Evolutionary conservation across 495 filamentous ascomycete genomes (phyloP), one percentile per base, ranked within the genome.

Genomic region (Penicillium dipodomyicola): DNA sequence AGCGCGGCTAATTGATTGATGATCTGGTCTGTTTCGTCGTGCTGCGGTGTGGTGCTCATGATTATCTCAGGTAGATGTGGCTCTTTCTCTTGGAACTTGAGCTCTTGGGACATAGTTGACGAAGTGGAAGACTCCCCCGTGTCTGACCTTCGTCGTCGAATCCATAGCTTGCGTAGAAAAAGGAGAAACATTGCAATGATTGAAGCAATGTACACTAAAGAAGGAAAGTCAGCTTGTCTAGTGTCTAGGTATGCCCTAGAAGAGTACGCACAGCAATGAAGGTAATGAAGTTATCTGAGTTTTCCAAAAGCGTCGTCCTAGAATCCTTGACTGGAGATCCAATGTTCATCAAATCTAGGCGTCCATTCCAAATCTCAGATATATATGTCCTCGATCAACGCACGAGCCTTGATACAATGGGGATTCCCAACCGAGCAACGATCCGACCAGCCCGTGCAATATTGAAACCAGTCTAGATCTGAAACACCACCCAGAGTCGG

Each of bases 1-100:
- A 66, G 41, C 2, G 40, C 22, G 0, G 65, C 60, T 30, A 60
- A 37, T 45, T 62, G 63, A 29, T 60, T 52, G 49, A 64, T 44
- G 19, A 58, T 64, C 7, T 35, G 22, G 5, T 64, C 53, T 23
- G 58, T 64, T 43, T 66, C 63, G 49, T 43, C 45, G 22, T 37
- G 47, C 0, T 45, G 43, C 5, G 37, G 32, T 23, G 39, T 49
- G 27, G 46, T 30, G 20, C 49, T 51, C 27, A 48, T 37, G n/a
- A 43, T 8, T 0, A 39, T 49, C 4, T 32, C 43, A 22, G 25
- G 17, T 12, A 29, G 33, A n/a, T 45, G 29, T 12, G 10, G 4
- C 5, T 17, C 22, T 40, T 25, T 44, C 8, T 49, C 22, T 48
- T 44, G 25, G 23, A 23, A 4, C 11, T 55, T 22, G 15, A 30